Base-by-base conservation (phyloP, 179 eudicot species). In the Corrigiola litoralis region DNA sequence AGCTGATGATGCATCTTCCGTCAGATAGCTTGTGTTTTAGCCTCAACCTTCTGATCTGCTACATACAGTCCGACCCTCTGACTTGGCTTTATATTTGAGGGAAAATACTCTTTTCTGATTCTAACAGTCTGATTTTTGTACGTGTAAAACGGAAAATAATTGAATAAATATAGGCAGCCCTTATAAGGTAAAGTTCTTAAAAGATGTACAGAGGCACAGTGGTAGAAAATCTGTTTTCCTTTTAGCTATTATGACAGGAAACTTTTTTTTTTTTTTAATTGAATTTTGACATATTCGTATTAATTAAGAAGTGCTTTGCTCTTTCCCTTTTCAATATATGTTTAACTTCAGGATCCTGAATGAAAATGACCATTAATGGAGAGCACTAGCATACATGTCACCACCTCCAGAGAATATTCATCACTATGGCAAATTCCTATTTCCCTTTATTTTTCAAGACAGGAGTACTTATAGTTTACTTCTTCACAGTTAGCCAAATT, bases 401-500 rank as follows among this genome's bases (percentile, higher is more conserved):
- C 33, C 33, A n/a, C 41, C 13, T 2, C 11, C 25, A 25, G 8
- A 8, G 50, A 27, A 27, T 21, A 38, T 3, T 40, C 28, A 18
- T 1, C 21, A 34, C 16, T 9, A 14, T 4, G 25, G 53, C 53
- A 4, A 48, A 8, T 5, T 33, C 11, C 0, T 31, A 10, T 21
- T 7, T 37, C 12, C 7, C 8, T 10, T 32, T 4, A 0, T 28
- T 51, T 16, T 44, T n/a, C 4, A 11, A 16, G n/a, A 13, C 28
- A 28, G 37, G 25, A 67, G 2, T 23, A 37, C 32, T 56, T 41
- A 31, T 20, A 6, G 4, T 44, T 65, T 46, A 11, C 46, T 57
- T 55, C 14, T n/a, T 60, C 48, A 17, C 83, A 94, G 99, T 69
- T 94, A 71, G 97, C 99, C 41, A 94, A 85, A 80, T 61, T 94